Base-by-base conservation (phyloP, 1,284 basidiomycete species). In the Cryptococcus sp. region DNA sequence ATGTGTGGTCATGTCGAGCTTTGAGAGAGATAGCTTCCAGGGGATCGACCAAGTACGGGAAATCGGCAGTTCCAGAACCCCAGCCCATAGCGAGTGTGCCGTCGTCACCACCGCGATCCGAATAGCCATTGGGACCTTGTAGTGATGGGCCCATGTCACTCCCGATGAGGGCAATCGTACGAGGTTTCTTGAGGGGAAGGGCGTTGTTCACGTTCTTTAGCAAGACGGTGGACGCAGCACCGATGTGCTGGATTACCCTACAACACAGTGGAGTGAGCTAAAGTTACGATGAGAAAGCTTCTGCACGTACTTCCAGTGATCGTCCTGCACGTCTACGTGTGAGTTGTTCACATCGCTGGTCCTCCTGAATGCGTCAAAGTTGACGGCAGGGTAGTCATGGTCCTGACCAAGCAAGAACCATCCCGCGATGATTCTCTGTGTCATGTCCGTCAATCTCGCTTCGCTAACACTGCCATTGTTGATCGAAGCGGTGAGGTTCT, bases 21-120 rank as follows among this genome's bases (percentile, higher is more conserved):
- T 75, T 75, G 0, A 68, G 69, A 66, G 89, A 86, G 61, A 94
- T 85, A 17, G 89, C 89, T 67, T 88, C 85, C 50, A 87, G 78
- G 5, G 89, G 80, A 26, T 79, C 77, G 54, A 83, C 74, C 38
- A 83, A 77, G 72, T 81, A 82, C 0, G 80, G 77, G 71, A 79
- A 82, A 26, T 82, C 70, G 46, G 71, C 74, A 7, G 81, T 74
- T 53, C 88, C 88, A 50, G 84, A 85, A 19, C 87, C 91, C 90
- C 91, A 92, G 29, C 89, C 90, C 83, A 90, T 87, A 5, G 88
- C 89, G 1, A 92, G 81, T n/a, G 87, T 83, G 37, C 79, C 79
- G 19, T 77, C 69, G n/a, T 74, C 59, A 5, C 80, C 81, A n/a
- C 79, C 80, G 11, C 79, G 79, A 54, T 91, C 88, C 13, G 76